Conservation (phyloP, 129 eudicot genomes). For the carrot (Daucus carota) region DH1_v3.0 NC_030389.2:38039501-38040000, state of each 20-base stretch:
- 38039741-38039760: slow-evolving; percentile 69
- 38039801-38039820: slow-evolving; percentile 96
- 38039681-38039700: slow-evolving; percentile 84
- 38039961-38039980: background rate
- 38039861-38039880: background rate
- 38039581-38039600: slow-evolving; percentile 85
- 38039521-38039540: slow-evolving; percentile 19
- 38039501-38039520: slow-evolving; percentile 25
- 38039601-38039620: slow-evolving; percentile 52
- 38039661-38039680: background rate
- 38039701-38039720: slow-evolving; percentile 91
- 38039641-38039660: background rate
- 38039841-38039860: slow-evolving; percentile 66
- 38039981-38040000: background rate
- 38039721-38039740: slow-evolving; percentile 76
- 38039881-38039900: background rate
- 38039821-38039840: slow-evolving; percentile 91
- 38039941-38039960: background rate
- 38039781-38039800: slow-evolving; percentile 90
- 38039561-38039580: slow-evolving; percentile 58
- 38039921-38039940: background rate
- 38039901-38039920: background rate
- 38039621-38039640: background rate
- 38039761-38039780: slow-evolving; percentile 92
- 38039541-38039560: slow-evolving; percentile 29